These are phyloP conservation scores for Meira miltonrushii DNA, from an alignment of 1,284 basidiomycete genomes.

Conservation along the genomic window DNA sequence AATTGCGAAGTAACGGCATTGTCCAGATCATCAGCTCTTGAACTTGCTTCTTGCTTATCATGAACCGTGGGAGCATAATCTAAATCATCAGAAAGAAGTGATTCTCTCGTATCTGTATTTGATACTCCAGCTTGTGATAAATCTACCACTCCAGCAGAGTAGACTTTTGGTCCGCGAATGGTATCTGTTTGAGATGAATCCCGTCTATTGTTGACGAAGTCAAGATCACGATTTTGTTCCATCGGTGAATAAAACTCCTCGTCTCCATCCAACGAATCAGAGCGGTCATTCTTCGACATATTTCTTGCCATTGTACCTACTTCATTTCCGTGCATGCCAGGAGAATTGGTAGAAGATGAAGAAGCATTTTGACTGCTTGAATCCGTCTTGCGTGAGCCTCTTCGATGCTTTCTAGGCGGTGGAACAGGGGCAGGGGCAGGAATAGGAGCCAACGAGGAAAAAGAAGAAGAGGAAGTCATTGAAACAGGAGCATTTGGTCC, in stretches of 20 bases:
- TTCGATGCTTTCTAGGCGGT: slow-evolving; percentile 2
- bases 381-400: background rate
- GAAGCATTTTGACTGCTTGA: slow-evolving; percentile 1
- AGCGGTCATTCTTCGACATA: too few relatives aligned
- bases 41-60: background rate
- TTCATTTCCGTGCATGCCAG: background rate
- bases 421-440: slow-evolving; percentile 4
- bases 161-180: too few relatives aligned
- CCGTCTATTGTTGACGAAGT: too few relatives aligned
- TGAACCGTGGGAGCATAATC: background rate
- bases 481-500: background rate
- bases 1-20: background rate
- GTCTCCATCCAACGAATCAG: too few relatives aligned
- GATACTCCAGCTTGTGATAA: background rate
- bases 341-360: background rate
- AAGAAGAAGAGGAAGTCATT: background rate
- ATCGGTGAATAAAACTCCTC: too few relatives aligned
- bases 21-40: background rate
- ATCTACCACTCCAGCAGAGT: too few relatives aligned
- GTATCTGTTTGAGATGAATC: too few relatives aligned
- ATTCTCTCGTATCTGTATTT: background rate
- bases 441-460: slow-evolving; percentile 5
- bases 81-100: background rate
- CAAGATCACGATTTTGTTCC: too few relatives aligned
- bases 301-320: background rate